A percentile compares a stretch with the other conserved stretches of the same genome.
Evolutionary conservation across 2,329 filamentous ascomycete species (phyloP).

Genomic region (Calonectria crousiana): DNA sequence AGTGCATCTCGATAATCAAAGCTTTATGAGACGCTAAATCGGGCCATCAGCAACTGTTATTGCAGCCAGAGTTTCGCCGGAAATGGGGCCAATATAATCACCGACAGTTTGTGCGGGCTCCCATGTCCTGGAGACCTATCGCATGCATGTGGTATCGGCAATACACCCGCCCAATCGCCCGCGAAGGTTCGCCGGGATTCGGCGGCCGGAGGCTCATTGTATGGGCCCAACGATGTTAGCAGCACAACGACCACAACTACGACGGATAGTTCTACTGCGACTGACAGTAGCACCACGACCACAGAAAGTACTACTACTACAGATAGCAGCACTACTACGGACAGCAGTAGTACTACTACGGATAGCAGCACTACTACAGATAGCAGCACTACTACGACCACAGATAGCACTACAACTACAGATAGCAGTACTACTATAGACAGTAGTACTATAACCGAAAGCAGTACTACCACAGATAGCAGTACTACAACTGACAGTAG

Average conservation of each 20-base stretch:
- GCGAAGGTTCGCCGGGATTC: background rate
- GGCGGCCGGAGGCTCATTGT: background rate
- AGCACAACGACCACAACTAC: background rate
- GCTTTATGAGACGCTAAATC: background rate
- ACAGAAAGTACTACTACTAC: background rate
- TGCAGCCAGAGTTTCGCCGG: background rate
- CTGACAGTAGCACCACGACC: background rate
- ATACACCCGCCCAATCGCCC: background rate
- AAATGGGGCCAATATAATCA: background rate
- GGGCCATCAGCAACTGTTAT: background rate
- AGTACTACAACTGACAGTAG: background rate
- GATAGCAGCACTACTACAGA: background rate
- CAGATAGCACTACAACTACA: no score
- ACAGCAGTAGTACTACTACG: background rate
- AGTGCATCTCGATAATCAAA: background rate
- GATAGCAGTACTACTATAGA: background rate
- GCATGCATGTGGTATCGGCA: background rate
- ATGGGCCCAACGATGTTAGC: background rate
- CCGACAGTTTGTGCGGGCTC: background rate
- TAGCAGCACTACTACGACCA: background rate
- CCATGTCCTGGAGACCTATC: background rate
- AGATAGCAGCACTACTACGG: background rate
- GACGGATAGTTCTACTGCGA: no score
- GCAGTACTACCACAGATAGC: background rate
- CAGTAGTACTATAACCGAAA: background rate